Conservation (phyloP, 768 basidiomycete species). For the Lenzites betulinus region DNA sequence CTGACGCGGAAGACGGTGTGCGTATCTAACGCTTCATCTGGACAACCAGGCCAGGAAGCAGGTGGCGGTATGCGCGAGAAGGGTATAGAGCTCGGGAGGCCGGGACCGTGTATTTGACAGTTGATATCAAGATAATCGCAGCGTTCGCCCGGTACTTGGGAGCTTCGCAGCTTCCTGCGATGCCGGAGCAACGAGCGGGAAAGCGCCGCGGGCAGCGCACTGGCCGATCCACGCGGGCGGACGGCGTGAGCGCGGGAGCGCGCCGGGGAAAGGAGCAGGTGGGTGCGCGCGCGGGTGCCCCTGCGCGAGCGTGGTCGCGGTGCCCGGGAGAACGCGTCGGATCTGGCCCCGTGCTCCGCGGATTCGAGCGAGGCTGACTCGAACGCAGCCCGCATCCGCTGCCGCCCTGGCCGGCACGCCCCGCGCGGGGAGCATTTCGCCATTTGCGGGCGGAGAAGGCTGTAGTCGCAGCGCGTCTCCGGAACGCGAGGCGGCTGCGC, state of each 20-base stretch:
- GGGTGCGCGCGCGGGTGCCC: not conserved
- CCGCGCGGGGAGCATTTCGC: constrained; percentile 11
- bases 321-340: constrained; percentile 8
- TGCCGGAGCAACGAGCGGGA: constrained; percentile 11
- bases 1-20: constrained; percentile 1
- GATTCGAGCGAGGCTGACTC: not conserved
- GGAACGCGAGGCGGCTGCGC: constrained; percentile 18
- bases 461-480: constrained; percentile 15
- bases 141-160: not conserved
- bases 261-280: constrained; percentile 2
- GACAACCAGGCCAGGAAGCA: constrained; percentile 5
- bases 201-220: constrained; percentile 8
- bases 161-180: constrained; percentile 21
- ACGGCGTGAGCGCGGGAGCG: not conserved
- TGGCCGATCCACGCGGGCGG: not conserved
- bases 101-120: constrained; percentile 21
- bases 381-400: constrained; percentile 3
- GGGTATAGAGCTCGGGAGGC: constrained; percentile 12
- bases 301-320: not conserved
- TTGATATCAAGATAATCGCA: constrained; percentile 23
- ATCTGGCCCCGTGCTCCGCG: constrained; percentile 13
- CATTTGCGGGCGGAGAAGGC: constrained; percentile 9
- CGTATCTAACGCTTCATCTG: constrained; percentile 15
- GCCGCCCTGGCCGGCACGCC: constrained; percentile 11
- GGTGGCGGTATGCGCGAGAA: constrained; percentile 5